phyloP scores from a whole-genome alignment of 1,139 yeast genomes.

The Candida dubliniensis region DNA sequence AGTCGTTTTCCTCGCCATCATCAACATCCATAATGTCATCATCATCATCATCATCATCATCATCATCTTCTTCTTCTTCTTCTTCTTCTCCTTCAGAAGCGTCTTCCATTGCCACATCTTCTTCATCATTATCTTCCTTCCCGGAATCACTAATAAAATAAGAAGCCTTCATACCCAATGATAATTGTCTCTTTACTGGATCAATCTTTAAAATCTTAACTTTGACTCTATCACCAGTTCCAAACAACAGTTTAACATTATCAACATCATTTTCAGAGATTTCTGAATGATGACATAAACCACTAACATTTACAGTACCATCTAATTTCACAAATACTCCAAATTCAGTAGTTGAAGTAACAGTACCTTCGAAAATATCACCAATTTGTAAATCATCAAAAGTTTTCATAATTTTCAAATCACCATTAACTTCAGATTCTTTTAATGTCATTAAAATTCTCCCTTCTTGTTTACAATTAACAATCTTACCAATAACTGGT shows the following conservation, averaged over 20 bases:
- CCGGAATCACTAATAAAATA: slow-evolving; percentile 57
- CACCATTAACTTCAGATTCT: slow-evolving; percentile 77
- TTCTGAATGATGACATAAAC: slow-evolving; percentile 85
- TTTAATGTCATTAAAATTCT: slow-evolving; percentile 77
- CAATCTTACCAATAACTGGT: slow-evolving; percentile 72
- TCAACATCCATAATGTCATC: slow-evolving; percentile 19
- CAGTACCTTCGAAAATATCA: slow-evolving; percentile 75
- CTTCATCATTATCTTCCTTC: slow-evolving; percentile 34
- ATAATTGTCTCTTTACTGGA: slow-evolving; percentile 65
- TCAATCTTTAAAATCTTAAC: slow-evolving; percentile 72
- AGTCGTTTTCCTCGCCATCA: slow-evolving; percentile 24
- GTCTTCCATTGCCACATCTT: slow-evolving; percentile 28
- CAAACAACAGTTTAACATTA: slow-evolving; percentile 61
- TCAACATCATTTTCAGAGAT: slow-evolving; percentile 66
- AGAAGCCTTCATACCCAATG: slow-evolving; percentile 93
- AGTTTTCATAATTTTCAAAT: slow-evolving; percentile 52
- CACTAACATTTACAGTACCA: slow-evolving; percentile 73
- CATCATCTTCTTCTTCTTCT: slow-evolving; percentile 26
- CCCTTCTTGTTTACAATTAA: slow-evolving; percentile 61
- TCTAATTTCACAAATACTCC: slow-evolving; percentile 88
- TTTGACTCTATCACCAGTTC: slow-evolving; percentile 87
- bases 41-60: slow-evolving; percentile 23
- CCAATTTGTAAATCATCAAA: slow-evolving; percentile 70
- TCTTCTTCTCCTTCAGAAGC: slow-evolving; percentile 26
- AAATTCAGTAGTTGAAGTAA: slow-evolving; percentile 76